A percentile compares a stretch with the other conserved stretches of the same genome.
Conservation (phyloP, 306 rosid genomes). For the Rosa chinensis region DNA sequence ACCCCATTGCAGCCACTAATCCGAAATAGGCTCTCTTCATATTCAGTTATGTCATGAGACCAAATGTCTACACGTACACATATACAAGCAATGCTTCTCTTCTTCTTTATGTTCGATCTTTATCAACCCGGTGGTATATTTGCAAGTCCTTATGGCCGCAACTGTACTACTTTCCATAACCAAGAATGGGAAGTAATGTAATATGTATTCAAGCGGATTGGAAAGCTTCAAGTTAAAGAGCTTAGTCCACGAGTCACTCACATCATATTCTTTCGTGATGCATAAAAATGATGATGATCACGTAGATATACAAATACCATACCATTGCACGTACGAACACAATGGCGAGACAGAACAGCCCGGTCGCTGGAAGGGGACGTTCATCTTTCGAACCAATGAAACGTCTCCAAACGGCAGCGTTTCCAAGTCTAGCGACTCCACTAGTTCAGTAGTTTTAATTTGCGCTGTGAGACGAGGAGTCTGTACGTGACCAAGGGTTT, state of each 20-base stretch:
- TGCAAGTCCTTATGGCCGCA: neutral
- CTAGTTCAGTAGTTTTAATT: neutral
- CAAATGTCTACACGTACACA: neutral
- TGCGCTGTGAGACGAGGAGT: neutral
- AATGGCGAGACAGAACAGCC: neutral
- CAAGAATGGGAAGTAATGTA: neutral
- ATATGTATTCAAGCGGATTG: neutral
- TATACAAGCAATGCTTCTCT: neutral
- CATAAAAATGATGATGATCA: neutral
- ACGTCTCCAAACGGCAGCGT: neutral
- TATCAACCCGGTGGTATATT: neutral
- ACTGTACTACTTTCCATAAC: neutral
- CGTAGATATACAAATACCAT: neutral
- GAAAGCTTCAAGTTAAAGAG: neutral
- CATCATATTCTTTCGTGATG: neutral
- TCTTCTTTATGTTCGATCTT: neutral
- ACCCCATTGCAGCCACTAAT: neutral
- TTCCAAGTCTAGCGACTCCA: no score
- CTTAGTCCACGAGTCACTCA: neutral
- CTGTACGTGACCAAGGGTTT: neutral
- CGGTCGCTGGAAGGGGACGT: neutral
- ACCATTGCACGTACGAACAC: constrained; percentile 2
- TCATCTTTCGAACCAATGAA: neutral
- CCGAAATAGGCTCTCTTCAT: neutral
- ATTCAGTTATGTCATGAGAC: neutral